Evolutionary conservation across 345 rosid species (phyloP), one percentile per base, ranked within the genome.

Genomic region (Erodium maritimum): DNA sequence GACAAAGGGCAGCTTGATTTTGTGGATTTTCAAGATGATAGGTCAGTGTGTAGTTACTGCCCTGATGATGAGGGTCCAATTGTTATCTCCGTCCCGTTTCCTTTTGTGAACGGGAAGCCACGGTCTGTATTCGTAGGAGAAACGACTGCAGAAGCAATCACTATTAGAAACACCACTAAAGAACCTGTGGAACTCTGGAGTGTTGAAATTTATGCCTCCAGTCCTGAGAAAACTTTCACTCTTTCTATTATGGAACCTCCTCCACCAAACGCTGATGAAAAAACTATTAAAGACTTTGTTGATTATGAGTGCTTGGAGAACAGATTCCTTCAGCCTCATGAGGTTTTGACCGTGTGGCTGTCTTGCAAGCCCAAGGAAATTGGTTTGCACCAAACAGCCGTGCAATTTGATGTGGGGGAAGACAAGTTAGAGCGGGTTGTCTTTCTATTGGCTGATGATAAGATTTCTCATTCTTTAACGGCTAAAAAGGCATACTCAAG

Each of bases 401-500:
- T 91, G 58, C 76, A 80, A 61, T 69, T 91, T 69, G 85, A 80
- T 60, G 66, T 77, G 55, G 89, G 71, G 1, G 54, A 50, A 65
- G 87, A 80, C 21, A 68, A 60, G 19, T 61, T 81, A 21, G 98
- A 88, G 70, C 70, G 98, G 18, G 81, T 81, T 56, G 78, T 66
- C 52, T 81, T 82, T 68, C 75, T 88, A 34, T 73, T 91, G 85
- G 95, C 81, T 1, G 96, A 91, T 71, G 91, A 91, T 58, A 82
- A 71, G 56, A 77, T 86, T 54, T 80, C 95, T 1, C 80, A 63
- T 19, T 84, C 95, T 59, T 61, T 91, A 61, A 61, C 81, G 60
- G 65, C 91, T 3, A 72, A 52, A 17, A 77, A 58, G 62, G 86
- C 88, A 57, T 86, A 78, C 64, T 75, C 82, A 5, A 81, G 84